Base-by-base conservation (phyloP, 2,329 filamentous ascomycete species). In the Penicillium sp. region DNA sequence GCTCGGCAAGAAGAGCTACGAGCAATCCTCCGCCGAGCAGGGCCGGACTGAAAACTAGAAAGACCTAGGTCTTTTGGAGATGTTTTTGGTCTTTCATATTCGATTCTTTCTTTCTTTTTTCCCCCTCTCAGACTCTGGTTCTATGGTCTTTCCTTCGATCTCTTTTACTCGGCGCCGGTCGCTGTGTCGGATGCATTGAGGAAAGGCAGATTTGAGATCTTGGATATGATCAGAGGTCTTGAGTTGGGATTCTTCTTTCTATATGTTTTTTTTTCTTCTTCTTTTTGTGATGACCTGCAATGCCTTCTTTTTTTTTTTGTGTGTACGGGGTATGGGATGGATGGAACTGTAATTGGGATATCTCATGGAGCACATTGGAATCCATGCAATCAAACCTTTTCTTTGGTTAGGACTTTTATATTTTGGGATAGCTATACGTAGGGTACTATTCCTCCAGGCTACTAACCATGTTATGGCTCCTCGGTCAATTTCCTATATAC, bases 1-100 rank as follows among this genome's bases (percentile, higher is more conserved):
- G 62, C 69, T 79, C 8, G 74, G 74, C 61, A 78, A 78, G 71
- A 78, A 78, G 68, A 75, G 70, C 59, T 75, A 75, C 52, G 74
- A 78, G 58, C 75, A 77, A 64, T 73, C 73, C 4, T 65, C 71
- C 19, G 61, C 65, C 35, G 63, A 63, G 35, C 56, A 67, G 40
- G 50, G 45, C 19, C 59, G 60, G 12, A 57, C 52, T 19, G 54
- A 52, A 19, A 60, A 67, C 45, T 68, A 65, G 35, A 38, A 48
- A 9, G 29, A 47, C 6, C 13, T 12, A 12, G 46, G 21, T 15
- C 40, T 38, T 47, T n/a, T 31, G 17, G 6, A 31, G n/a, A 23
- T 40, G 23, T 9, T 29, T 29, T 37, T 6, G 19, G 10, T 23
- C 3, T 33, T 42, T 25, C 9, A 21, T 12, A 0, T 42, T 50